These are phyloP conservation scores for Starmerella asiatica DNA, from an alignment of 805 yeast species.

Conservation along the genomic window DNA sequence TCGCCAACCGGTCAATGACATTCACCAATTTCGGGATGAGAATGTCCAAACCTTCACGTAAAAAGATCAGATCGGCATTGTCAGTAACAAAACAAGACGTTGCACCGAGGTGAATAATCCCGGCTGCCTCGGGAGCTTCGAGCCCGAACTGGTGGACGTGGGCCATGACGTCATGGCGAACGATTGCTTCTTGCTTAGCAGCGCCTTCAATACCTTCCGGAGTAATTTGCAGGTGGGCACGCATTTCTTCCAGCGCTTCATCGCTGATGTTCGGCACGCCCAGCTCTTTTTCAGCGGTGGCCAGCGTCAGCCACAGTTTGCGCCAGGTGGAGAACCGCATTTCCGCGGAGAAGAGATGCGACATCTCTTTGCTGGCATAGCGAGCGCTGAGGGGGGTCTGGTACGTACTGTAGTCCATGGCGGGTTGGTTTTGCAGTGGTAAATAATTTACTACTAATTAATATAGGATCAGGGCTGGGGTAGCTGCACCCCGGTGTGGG, in stretches of 20 bases:
- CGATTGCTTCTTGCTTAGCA: constrained; percentile 86
- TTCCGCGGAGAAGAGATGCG: constrained; percentile 77
- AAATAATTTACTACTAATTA: no score
- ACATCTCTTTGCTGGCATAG: constrained; percentile 97
- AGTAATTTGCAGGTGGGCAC: constrained; percentile 61
- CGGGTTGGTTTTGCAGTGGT: no score
- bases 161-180: constrained; percentile 98
- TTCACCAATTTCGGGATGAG: constrained; percentile 90
- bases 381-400: constrained; percentile 89
- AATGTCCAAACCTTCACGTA: constrained; percentile 89
- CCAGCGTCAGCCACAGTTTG: constrained; percentile 88
- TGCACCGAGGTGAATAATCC: constrained; percentile 95
- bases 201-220: constrained; percentile 89
- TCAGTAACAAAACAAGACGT: constrained; percentile 97
- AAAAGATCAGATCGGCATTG: constrained; percentile 91
- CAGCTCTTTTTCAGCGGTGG: constrained; percentile 86
- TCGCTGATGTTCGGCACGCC: constrained; percentile 79
- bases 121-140: constrained; percentile 90
- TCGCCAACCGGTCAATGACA: constrained; percentile 77
- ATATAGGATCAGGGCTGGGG: no score
- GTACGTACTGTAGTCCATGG: constrained; percentile 49
- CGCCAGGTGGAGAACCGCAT: constrained; percentile 98
- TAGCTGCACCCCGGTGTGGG: no score
- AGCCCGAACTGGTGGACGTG: constrained; percentile 93
- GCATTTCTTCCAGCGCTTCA: constrained; percentile 83